Conservation (phyloP, 2,329 filamentous ascomycete genomes). For the Aspergillus carbonarius region DNA sequence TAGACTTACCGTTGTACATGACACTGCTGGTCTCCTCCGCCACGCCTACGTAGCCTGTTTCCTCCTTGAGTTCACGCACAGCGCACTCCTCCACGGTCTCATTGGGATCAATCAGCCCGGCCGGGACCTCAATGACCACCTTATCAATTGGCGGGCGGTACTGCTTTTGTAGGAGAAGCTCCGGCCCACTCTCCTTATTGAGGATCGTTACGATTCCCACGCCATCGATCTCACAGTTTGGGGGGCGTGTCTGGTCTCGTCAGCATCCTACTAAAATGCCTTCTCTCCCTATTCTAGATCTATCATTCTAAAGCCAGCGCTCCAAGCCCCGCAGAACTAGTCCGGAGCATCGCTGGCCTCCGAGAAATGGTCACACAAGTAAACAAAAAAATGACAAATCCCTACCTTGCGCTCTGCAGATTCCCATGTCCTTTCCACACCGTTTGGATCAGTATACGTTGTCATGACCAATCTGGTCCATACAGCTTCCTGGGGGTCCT, state of each 20-base stretch:
- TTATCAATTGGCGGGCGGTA: constrained; percentile 61
- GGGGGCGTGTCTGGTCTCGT: constrained; percentile 42
- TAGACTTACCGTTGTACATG: constrained; percentile 46
- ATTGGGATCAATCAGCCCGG: constrained; percentile 58
- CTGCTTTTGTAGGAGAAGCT: constrained; percentile 57
- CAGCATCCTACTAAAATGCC: neutral
- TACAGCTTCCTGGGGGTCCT: constrained; percentile 41
- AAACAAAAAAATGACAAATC: neutral
- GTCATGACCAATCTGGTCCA: constrained; percentile 46
- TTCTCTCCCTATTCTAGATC: too few species aligned
- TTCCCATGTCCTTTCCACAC: constrained; percentile 46
- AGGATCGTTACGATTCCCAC: constrained; percentile 62
- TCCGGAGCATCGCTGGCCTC: too few species aligned
- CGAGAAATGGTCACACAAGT: too few species aligned
- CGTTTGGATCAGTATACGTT: constrained; percentile 45
- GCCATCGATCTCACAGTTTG: constrained; percentile 55
- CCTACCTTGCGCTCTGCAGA: constrained; percentile 45
- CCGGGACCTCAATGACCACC: constrained; percentile 60
- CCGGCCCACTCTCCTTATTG: constrained; percentile 51
- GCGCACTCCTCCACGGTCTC: constrained; percentile 58
- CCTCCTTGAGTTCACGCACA: constrained; percentile 60
- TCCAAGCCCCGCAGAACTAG: too few species aligned
- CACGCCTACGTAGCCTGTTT: constrained; percentile 61
- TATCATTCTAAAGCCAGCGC: too few species aligned
- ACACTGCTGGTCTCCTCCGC: constrained; percentile 43